Conservation (phyloP, 306 rosid genomes). For the Pterocarpus macrocarpus region DNA sequence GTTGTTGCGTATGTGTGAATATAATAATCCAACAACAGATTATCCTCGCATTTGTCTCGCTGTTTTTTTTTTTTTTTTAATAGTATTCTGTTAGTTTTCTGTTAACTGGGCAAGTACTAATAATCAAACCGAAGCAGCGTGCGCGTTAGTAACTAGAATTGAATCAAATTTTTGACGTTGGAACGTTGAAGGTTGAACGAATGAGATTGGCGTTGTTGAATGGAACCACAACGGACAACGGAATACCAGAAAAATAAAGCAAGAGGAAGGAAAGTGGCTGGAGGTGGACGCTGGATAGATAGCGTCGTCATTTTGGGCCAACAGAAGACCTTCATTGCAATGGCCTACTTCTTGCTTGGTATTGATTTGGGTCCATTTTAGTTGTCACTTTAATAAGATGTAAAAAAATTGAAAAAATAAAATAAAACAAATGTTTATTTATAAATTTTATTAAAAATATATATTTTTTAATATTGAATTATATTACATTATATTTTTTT, state of each 20-base stretch:
- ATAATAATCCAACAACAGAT: constrained; percentile 1
- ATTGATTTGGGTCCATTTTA: no score
- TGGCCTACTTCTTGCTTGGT: no score
- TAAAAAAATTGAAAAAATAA: no score
- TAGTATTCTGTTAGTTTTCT: no score
- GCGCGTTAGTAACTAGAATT: neutral
- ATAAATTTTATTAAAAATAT: no score
- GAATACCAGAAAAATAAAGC: neutral
- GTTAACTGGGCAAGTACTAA: neutral
- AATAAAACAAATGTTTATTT: no score
- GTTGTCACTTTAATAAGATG: no score
- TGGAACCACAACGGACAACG: neutral
- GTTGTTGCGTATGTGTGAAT: neutral
- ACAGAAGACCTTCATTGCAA: no score
- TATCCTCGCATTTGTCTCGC: neutral
- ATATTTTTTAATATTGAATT: no score
- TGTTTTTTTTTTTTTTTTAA: neutral
- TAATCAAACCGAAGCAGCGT: neutral
- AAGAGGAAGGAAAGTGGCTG: neutral
- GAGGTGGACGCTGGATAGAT: no score
- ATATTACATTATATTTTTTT: no score
- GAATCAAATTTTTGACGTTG: constrained; percentile 29
- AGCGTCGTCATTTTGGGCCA: no score
- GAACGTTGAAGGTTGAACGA: neutral
- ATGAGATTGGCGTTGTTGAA: neutral